Percentiles rank a stretch among this genome's conserved stretches.
Conservation (phyloP, 352 stramenopile species). For the Pythium rishiriense region DNA sequence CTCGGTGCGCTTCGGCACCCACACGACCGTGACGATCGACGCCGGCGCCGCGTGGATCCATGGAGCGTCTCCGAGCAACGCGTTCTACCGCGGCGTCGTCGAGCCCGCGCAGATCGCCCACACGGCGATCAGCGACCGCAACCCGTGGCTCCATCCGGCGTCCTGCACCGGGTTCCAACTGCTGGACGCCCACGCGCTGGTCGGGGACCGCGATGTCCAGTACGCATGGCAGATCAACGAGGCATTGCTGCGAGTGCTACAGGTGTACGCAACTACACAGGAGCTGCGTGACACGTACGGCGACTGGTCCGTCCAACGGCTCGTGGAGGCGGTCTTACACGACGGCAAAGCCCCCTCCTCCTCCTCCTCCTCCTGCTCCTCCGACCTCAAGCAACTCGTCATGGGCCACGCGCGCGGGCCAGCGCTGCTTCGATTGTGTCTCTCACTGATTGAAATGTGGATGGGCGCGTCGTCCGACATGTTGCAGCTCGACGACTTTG, state of each 20-base stretch:
- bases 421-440: constrained; percentile 36
- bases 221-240: constrained; percentile 52
- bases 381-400: constrained; percentile 5
- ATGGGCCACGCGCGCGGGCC: constrained; percentile 1
- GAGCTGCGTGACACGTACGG: constrained; percentile 7
- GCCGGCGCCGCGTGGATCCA: constrained; percentile 64
- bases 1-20: constrained; percentile 47
- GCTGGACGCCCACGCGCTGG: constrained; percentile 30
- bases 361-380: no score
- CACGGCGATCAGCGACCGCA: constrained; percentile 52
- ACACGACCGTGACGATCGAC: constrained; percentile 48
- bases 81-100: constrained; percentile 36
- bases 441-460: constrained; percentile 58
- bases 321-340: constrained; percentile 39
- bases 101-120: constrained; percentile 41
- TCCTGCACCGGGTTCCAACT: constrained; percentile 53
- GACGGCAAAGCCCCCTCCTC: no score
- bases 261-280: constrained; percentile 32
- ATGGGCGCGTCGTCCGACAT: constrained; percentile 50
- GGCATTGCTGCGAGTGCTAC: constrained; percentile 44
- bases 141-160: constrained; percentile 56
- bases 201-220: constrained; percentile 33
- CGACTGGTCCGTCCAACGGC: constrained; percentile 32
- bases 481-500: constrained; percentile 61
- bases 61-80: constrained; percentile 41